Base-by-base conservation (phyloP, 2,329 filamentous ascomycete species). In the Pseudogymnoascus sp. region DNA sequence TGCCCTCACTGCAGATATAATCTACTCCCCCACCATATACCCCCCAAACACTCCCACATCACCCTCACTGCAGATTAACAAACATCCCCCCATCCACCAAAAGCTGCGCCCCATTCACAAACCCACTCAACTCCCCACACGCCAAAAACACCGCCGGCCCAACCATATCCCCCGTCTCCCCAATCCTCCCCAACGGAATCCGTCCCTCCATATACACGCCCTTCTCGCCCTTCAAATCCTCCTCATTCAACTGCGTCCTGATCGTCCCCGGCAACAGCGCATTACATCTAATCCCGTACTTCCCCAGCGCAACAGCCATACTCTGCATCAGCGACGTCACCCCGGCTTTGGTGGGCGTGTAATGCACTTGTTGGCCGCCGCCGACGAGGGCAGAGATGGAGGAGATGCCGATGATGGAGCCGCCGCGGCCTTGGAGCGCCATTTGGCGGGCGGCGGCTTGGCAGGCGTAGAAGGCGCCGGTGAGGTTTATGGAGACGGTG, bases 71-170 rank as follows among this genome's bases (percentile, higher is more conserved):
- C 69, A 96, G 78, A 75, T 96, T 96, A 14, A 96, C 92, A 80
- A 95, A 96, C 66, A 93, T 74, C 0, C 93, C 92, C 10, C 92
- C 93, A 75, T 96, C 92, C 12, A 96, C 92, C 66, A 96, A 75
- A 68, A 96, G 72, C 75, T 95, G 90, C 14, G 91, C 88, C 0
- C 91, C 91, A 64, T 86, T 93, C 64, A 95, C 89, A 76, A 93
- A 95, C 24, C 84, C 84, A 73, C 88, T 93, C 76, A 96, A 76
- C 74, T 89, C 84, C 65, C 89, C 89, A 70, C 88, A 90, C 0
- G 89, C 91, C 71, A 96, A 78, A 75, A 96, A 96, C 31, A 96
- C 87, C 4, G 91, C 91, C 1, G 91, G 91, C 0, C 92, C 91
- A 0, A 87, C 90, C 73, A 96, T 74, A 79, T 96, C 91, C n/a